Base-by-base conservation (phyloP, 2,329 filamentous ascomycete species). In the Claviceps spartinae region DNA sequence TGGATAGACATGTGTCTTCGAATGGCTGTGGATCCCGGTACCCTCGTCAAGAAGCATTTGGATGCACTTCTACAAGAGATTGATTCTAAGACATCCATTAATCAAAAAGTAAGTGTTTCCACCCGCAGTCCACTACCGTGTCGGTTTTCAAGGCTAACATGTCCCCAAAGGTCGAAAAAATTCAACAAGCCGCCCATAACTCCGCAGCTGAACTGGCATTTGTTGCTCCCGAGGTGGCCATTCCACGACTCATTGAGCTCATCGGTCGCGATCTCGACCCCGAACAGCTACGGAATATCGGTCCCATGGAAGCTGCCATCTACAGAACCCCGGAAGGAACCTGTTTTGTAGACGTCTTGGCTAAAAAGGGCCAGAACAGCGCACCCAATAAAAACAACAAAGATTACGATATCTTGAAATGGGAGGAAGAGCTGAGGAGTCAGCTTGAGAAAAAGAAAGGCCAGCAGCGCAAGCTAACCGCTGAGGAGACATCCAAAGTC, bases 361-460 rank as follows among this genome's bases (percentile, higher is more conserved):
- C 85, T 37, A 90, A 88, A 63, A 95, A 95, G 64, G 73, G 82
- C 1, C 80, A 81, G 54, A 79, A 79, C 55, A 72, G 75, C 40
- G 71, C 85, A 2, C 82, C 88, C 3, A 85, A 89, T 68, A 97
- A 95, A 70, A 95, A 88, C 61, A 84, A 81, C 48, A 96, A 95
- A 65, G 93, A 97, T 64, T 95, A 96, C 61, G 88, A 98, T 60
- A 94, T 88, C 1, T 69, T 96, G 42, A 96, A 95, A 67, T 98
- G 94, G 93, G 93, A 98, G 67, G 86, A 91, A 65, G 93, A 98
- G 57, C 75, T 98, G 7, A 78, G 90, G 53, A 77, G 81, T 41
- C 88, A 96, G 60, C 70, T 98, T 42, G 89, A 90, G n/a, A 78
- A 87, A 63, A 98, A 97, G 73, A 95, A 91, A 67, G 91, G 91